Evolutionary conservation across 305 asterid genomes (phyloP), one percentile per base, ranked within the genome.

Genomic region (Salvia sclarea): DNA sequence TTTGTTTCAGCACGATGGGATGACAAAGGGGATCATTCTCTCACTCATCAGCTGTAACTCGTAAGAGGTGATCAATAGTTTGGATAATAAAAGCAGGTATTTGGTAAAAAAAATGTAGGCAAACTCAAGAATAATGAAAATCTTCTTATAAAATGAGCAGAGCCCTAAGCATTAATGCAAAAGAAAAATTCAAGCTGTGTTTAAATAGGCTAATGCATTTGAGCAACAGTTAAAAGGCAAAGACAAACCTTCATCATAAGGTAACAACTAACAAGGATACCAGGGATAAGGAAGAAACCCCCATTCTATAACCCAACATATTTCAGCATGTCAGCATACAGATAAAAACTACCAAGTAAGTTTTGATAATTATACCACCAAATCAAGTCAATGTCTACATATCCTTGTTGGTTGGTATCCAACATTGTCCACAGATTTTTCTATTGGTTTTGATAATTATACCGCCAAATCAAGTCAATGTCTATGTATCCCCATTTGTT

Each of bases 161-260:
- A 25, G 2, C 54, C 65, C 43, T 47, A 40, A 12, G 43, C 48
- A 52, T 63, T 40, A n/a, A 41, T 31, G 25, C 14, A 54, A 22
- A 66, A 40, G n/a, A 48, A 73, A 50, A 28, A 18, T 25, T 49
- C 35, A 59, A 59, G 4, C 33, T 37, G 38, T 37, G 38, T 43
- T 24, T 44, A 64, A 48, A 66, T 41, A 50, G 41, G 44, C 62
- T 5, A 38, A 61, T 17, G 31, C 37, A 55, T 47, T 61, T 55
- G 55, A 68, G 35, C 45, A 47, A 53, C 16, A 5, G 59, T 48
- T 14, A 54, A 61, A 31, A 61, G 6, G 21, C 38, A 48, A 48
- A 24, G 20, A 44, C 43, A 53, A 25, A 33, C 65, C 65, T 66
- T 21, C 73, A 47, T 43, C 35, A 56, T 20, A 13, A 44, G 16